Conservation (phyloP, 306 rosid genomes). For the Prinsepia uniflora region DNA sequence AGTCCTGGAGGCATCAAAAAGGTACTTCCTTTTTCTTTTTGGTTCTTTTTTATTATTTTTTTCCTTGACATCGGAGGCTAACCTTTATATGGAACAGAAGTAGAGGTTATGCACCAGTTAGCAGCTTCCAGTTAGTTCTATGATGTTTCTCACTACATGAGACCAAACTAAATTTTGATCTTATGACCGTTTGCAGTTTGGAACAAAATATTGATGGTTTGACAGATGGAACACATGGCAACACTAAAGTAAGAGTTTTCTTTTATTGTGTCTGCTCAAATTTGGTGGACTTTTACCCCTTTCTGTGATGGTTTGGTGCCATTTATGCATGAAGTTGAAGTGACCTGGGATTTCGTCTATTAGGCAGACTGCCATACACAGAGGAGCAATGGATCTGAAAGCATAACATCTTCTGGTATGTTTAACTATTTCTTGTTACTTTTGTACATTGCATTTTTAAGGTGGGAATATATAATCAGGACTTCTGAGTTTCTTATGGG, state of each 20-base stretch:
- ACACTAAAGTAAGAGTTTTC: constrained; percentile 7
- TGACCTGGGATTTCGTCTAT: not conserved
- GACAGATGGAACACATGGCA: constrained; percentile 20
- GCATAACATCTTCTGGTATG: constrained; percentile 26
- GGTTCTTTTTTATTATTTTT: too few relatives aligned
- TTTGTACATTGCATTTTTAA: not conserved
- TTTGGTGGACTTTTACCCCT: not conserved
- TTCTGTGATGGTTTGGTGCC: not conserved
- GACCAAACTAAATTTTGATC: constrained; percentile 11
- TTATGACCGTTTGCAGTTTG: constrained; percentile 9
- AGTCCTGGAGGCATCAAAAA: constrained; percentile 11
- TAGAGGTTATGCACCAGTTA: not conserved
- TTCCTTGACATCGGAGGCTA: not conserved
- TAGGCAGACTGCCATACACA: constrained; percentile 22
- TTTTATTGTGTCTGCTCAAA: not conserved
- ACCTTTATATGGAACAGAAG: not conserved
- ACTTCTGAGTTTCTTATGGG: not conserved
- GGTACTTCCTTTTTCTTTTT: constrained; percentile 9
- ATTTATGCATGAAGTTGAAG: not conserved
- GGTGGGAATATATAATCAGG: not conserved
- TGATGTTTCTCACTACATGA: not conserved
- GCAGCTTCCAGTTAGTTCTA: constrained; percentile 2
- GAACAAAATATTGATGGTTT: constrained; percentile 3
- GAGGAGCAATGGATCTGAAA: constrained; percentile 14
- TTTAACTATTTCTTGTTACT: not conserved